Conservation (phyloP, 192 early-diverging fungal genomes). For the Spizellomyces sp. region DNA sequence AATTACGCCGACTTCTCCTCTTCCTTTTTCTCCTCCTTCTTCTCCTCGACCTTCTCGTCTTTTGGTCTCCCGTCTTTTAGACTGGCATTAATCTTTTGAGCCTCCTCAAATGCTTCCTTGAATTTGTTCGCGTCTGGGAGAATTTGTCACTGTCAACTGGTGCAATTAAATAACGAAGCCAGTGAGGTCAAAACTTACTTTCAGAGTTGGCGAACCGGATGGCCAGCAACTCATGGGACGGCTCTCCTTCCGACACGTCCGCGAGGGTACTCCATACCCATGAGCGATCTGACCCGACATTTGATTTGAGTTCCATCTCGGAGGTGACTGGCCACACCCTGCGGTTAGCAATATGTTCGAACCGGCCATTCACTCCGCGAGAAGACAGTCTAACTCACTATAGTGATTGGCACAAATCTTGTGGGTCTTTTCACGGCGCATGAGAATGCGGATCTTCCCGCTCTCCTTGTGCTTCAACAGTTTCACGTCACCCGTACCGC, state of each 20-base stretch:
- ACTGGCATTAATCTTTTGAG: constrained; percentile 58
- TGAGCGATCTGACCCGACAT: constrained; percentile 97
- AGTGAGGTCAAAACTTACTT: constrained; percentile 46
- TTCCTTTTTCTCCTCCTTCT: constrained; percentile 33
- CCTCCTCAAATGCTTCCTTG: constrained; percentile 83
- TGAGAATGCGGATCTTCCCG: constrained; percentile 91
- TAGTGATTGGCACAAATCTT: constrained; percentile 99
- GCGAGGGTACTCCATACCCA: constrained; percentile 96
- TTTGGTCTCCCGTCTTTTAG: constrained; percentile 23
- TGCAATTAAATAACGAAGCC: neutral
- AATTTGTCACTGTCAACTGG: neutral
- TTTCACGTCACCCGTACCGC: constrained; percentile 97
- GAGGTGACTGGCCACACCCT: constrained; percentile 55
- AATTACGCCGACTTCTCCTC: constrained; percentile 1
- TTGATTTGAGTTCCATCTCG: constrained; percentile 89
- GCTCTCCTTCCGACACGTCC: constrained; percentile 89
- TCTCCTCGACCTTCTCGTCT: constrained; percentile 46
- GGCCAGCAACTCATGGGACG: constrained; percentile 83
- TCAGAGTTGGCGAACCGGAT: constrained; percentile 96
- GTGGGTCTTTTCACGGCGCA: constrained; percentile 97
- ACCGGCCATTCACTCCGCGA: neutral
- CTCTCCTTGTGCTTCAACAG: constrained; percentile 90
- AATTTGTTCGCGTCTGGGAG: constrained; percentile 79
- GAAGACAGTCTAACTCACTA: constrained; percentile 40
- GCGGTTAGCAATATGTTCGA: neutral